Conservation (phyloP, 306 rosid species). For the Cyclanthera cordifolia region DNA sequence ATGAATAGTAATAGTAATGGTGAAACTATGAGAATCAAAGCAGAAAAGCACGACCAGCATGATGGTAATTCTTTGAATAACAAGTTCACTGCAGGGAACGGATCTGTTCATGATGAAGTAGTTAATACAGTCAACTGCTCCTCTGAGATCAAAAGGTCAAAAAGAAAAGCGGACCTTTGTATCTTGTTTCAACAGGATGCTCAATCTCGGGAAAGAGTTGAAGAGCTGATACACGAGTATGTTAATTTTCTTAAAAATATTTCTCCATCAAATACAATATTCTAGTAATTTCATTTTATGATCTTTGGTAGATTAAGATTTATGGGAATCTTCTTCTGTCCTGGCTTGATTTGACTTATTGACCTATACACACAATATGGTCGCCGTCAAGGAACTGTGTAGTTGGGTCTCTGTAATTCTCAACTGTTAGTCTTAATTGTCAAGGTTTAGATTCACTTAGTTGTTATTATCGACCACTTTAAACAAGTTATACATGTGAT, state of each 20-base stretch:
- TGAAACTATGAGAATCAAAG: conserved; percentile 19
- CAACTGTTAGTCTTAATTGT: neutral
- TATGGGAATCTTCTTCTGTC: neutral
- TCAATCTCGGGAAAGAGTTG: conserved; percentile 47
- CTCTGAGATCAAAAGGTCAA: conserved; percentile 28
- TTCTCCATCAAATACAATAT: neutral
- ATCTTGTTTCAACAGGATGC: conserved; percentile 52
- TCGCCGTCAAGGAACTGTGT: neutral
- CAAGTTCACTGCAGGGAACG: conserved; percentile 21
- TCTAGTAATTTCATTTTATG: neutral
- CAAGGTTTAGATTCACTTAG: neutral
- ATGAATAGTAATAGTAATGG: conserved; percentile 27
- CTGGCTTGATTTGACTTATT: neutral
- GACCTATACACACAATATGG: neutral
- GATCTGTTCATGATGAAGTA: conserved; percentile 26
- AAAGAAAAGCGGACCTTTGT: conserved; percentile 46
- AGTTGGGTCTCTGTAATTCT: neutral
- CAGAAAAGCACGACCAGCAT: conserved; percentile 26
- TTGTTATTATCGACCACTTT: neutral
- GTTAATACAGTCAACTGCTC: conserved; percentile 25
- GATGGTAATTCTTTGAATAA: conserved; percentile 25
- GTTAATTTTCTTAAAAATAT: conserved; percentile 10
- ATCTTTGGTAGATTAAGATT: conserved; percentile 6
- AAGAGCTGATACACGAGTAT: conserved; percentile 59
- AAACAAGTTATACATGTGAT: neutral